Evolutionary conservation across 257 asterid species (phyloP).

Genomic region (Voacanga thouarsii): DNA sequence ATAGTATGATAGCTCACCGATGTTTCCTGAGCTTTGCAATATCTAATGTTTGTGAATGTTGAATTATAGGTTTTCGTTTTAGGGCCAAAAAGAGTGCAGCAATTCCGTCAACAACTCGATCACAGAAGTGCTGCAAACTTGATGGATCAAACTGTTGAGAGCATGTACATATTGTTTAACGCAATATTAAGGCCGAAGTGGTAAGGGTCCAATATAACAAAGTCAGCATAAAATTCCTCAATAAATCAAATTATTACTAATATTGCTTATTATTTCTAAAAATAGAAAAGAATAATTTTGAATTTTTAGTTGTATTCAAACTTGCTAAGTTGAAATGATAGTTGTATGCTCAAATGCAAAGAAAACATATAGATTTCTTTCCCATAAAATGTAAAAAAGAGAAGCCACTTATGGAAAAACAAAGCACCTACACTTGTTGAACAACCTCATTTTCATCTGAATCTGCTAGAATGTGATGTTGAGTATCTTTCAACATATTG

Average conservation of each 20-base stretch:
- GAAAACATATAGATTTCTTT: neutral
- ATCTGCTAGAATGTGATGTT: constrained; percentile 93
- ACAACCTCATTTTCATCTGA: constrained; percentile 92
- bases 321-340: neutral
- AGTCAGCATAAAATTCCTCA: constrained; percentile 95
- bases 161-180: constrained; percentile 79
- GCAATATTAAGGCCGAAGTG: constrained; percentile 76
- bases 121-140: constrained; percentile 68
- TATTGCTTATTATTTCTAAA: neutral
- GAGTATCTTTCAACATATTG: constrained; percentile 87
- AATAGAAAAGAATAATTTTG: neutral
- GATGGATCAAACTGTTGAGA: constrained; percentile 95
- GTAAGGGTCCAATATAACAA: constrained; percentile 78
- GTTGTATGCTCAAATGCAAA: neutral
- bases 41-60: constrained; percentile 86
- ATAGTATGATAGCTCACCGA: constrained; percentile 46
- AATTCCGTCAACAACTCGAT: constrained; percentile 85
- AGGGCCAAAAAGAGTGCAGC: constrained; percentile 83
- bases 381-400: neutral
- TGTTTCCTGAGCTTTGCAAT: constrained; percentile 84
- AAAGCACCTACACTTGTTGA: constrained; percentile 87
- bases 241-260: constrained; percentile 29
- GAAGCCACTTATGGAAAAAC: neutral
- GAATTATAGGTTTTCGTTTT: constrained; percentile 83
- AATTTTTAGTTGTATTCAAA: neutral